Evolutionary conservation across 176 grass and related monocot species (phyloP).

Genomic region (Avena atlantica): DNA sequence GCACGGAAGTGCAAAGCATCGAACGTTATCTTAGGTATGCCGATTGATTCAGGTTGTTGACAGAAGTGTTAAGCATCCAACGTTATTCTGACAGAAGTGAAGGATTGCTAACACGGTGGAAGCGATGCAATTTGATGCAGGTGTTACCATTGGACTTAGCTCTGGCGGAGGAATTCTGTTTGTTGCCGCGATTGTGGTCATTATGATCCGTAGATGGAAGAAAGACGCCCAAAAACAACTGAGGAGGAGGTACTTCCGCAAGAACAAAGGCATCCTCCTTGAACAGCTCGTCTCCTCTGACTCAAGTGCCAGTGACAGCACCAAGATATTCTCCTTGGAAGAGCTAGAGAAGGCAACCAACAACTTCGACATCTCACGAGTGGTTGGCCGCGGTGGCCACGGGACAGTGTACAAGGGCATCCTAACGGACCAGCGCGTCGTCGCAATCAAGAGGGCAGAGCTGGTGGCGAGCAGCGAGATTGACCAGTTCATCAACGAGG

Average conservation of each 20-base stretch:
- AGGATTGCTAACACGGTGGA: background rate
- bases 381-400: constrained; percentile 32
- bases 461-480: background rate
- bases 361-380: constrained; percentile 13
- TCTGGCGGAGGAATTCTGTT: background rate
- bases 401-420: constrained; percentile 43
- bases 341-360: constrained; percentile 47
- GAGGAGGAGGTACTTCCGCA: background rate
- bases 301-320: background rate
- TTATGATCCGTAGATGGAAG: constrained; percentile 31
- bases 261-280: constrained; percentile 46
- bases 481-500: constrained; percentile 38
- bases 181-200: background rate
- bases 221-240: background rate
- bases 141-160: constrained; percentile 35
- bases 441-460: constrained; percentile 37
- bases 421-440: constrained; percentile 28
- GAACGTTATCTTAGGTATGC: constrained; percentile 2
- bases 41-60: background rate
- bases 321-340: constrained; percentile 40
- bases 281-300: constrained; percentile 11
- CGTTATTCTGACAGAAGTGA: background rate
- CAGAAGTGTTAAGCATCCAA: too few species aligned
- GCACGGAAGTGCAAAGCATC: constrained; percentile 27
- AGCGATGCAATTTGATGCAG: constrained; percentile 15